phyloP scores from a whole-genome alignment of 2,329 filamentous ascomycete species.

The Claviceps quebecensis region DNA sequence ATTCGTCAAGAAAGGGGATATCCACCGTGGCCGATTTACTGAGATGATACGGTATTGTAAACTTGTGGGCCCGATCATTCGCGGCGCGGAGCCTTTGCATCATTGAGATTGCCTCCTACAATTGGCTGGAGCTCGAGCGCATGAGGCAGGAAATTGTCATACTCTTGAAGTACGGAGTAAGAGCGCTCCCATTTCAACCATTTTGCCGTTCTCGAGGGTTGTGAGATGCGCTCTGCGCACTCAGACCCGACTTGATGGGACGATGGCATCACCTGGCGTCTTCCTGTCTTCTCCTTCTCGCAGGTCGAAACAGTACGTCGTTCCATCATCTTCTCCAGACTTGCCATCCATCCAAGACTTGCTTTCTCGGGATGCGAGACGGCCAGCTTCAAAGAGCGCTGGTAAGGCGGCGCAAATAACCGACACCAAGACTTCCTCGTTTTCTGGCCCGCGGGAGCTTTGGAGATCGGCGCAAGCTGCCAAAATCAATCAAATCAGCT shows the following conservation, averaged over 20 bases:
- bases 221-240: conserved; percentile 35
- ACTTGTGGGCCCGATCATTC: no score
- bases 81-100: neutral
- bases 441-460: conserved; percentile 28
- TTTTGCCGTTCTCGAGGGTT: conserved; percentile 15
- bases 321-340: conserved; percentile 37
- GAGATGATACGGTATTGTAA: no score
- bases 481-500: conserved; percentile 1
- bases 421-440: conserved; percentile 20
- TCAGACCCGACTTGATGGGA: conserved; percentile 14
- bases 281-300: conserved; percentile 18
- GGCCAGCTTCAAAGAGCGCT: conserved; percentile 20
- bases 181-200: conserved; percentile 6
- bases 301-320: conserved; percentile 18
- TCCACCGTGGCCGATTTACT: no score
- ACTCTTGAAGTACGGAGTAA: neutral
- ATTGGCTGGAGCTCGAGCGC: neutral
- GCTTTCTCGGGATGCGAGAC: conserved; percentile 22
- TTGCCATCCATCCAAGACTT: conserved; percentile 39
- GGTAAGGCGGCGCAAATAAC: conserved; percentile 24
- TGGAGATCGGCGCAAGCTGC: conserved; percentile 19
- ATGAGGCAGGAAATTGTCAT: neutral
- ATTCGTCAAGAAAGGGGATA: no score
- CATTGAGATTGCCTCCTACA: no score
- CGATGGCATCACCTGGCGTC: conserved; percentile 21